phyloP scores from a whole-genome alignment of 2,329 filamentous ascomycete genomes.

The Botryotinia convoluta region DNA sequence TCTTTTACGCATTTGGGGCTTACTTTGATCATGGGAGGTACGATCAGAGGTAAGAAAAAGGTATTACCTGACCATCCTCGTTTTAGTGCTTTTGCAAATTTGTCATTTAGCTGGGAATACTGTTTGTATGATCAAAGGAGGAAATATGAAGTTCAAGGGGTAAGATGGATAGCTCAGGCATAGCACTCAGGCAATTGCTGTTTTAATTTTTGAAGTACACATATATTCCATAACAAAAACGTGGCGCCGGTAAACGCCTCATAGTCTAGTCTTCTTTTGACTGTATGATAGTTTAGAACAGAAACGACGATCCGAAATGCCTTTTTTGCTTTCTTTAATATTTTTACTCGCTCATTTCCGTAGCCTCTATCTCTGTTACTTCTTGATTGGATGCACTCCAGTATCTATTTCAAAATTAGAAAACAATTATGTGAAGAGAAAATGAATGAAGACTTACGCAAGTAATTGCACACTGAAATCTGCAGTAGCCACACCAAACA shows the following conservation, averaged over 20 bases:
- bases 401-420: constrained; percentile 46
- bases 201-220: constrained; percentile 30
- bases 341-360: constrained; percentile 42
- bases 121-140: constrained; percentile 36
- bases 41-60: constrained; percentile 54
- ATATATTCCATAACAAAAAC: constrained; percentile 26
- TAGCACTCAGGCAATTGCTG: constrained; percentile 28
- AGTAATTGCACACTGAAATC: constrained; percentile 83
- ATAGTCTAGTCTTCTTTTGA: constrained; percentile 29
- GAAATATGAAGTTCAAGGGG: constrained; percentile 25
- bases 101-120: constrained; percentile 19
- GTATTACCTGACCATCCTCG: constrained; percentile 35
- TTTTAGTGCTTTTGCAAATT: constrained; percentile 25
- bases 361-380: constrained; percentile 56
- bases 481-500: constrained; percentile 85
- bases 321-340: constrained; percentile 23
- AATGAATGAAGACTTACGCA: constrained; percentile 53
- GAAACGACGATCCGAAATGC: constrained; percentile 17
- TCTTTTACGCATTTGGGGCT: constrained; percentile 21
- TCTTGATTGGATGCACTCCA: constrained; percentile 59
- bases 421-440: not conserved
- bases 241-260: constrained; percentile 39
- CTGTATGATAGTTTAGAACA: constrained; percentile 36
- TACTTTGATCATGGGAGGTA: constrained; percentile 44
- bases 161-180: constrained; percentile 35